Conservation (phyloP, 257 asterid species). For the Penstemon barbatus region DNA sequence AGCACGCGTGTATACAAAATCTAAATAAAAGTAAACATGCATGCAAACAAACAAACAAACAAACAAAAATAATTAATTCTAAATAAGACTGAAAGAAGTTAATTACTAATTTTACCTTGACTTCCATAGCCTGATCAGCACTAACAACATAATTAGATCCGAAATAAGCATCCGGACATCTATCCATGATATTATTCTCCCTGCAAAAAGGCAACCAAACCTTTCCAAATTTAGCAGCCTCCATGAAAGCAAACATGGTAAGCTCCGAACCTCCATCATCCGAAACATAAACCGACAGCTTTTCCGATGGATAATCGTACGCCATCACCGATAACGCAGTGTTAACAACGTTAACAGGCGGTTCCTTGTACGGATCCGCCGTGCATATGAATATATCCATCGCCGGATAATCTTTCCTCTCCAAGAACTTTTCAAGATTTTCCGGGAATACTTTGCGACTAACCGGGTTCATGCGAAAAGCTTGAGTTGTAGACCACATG, state of each 20-base stretch:
- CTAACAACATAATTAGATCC: slow-evolving; percentile 30
- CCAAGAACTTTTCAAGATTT: slow-evolving; percentile 27
- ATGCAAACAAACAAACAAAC: neutral
- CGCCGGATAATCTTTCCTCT: slow-evolving; percentile 45
- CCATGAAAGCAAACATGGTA: slow-evolving; percentile 70
- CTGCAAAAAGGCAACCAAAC: slow-evolving; percentile 71
- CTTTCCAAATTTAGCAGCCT: slow-evolving; percentile 66
- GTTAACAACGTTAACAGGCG: slow-evolving; percentile 58
- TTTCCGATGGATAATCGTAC: slow-evolving; percentile 68
- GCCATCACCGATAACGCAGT: slow-evolving; percentile 82
- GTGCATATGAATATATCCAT: slow-evolving; percentile 74
- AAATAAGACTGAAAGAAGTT: neutral
- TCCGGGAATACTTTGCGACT: slow-evolving; percentile 45
- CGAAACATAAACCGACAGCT: slow-evolving; percentile 67
- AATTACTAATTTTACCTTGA: slow-evolving; percentile 46
- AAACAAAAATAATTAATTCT: neutral
- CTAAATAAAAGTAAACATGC: neutral
- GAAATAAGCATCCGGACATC: slow-evolving; percentile 64
- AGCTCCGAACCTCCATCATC: slow-evolving; percentile 82
- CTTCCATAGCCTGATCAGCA: slow-evolving; percentile 22
- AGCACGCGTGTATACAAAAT: too few species aligned
- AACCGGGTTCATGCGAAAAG: slow-evolving; percentile 64
- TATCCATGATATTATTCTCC: slow-evolving; percentile 47
- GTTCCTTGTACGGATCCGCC: slow-evolving; percentile 78
- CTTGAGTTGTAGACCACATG: slow-evolving; percentile 66